Base-by-base conservation (phyloP, 108 stramenopile genomes). In the Cyclostephanos invisitatus region DNA sequence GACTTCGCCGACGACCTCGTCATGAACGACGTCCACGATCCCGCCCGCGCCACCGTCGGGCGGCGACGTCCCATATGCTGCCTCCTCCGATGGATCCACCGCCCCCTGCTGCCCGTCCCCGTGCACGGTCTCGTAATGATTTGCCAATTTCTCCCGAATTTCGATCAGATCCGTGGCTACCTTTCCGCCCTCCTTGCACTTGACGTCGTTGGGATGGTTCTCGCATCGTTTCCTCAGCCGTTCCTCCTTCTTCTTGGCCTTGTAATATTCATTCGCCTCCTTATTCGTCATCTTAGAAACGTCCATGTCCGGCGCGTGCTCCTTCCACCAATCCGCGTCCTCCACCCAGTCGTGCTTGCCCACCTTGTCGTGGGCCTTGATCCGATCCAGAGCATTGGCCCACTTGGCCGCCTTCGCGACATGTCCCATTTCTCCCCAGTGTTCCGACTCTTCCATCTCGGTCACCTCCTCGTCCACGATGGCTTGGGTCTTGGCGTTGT, bases 401-500 rank as follows among this genome's bases (percentile, higher is more conserved):
- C 22, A 21, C 25, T 63, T 73, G 18, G 38, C 46, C 24, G 27
- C 48, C 42, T 29, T 48, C n/a, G 21, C 32, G 32, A 4, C 49
- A 36, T 73, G 57, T 1, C 49, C 72, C 12, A 73, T 53, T 3
- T 74, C 81, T 14, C 80, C 80, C 69, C 69, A 71, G 22, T 67
- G 20, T 15, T 78, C 77, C 14, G 58, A 67, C 24, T 70, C 60
- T 70, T 70, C 77, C 10, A 82, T 32, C 21, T 66, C 65, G 28
- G 49, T 53, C 5, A 73, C 64, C 58, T 74, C 81, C 53, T 69
- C 67, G 58, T 77, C 80, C 10, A 70, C 60, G 20, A 70, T 70
- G 46, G 55, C 65, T 72, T 84, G 83, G 17, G 50, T 54, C 51
- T 86, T 68, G 10, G 72, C 85, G 60, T 84, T 82, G n/a, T 68